Conservation (phyloP, 768 basidiomycete genomes). For the Boletellus sp. region DNA sequence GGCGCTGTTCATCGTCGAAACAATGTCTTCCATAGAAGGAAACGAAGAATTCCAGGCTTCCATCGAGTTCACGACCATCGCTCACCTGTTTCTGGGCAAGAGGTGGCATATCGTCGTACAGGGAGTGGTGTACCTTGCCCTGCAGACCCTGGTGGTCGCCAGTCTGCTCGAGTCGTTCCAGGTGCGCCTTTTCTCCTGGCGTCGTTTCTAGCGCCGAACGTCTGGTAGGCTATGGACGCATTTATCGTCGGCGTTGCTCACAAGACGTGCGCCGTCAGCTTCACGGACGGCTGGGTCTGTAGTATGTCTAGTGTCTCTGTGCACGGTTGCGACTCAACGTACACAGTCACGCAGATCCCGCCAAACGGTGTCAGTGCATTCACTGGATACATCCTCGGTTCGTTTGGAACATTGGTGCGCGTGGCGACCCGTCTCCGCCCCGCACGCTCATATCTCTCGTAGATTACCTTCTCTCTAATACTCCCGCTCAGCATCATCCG, state of each 20-base stretch:
- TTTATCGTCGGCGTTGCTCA: conserved; percentile 22
- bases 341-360: conserved; percentile 11
- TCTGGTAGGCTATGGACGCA: conserved; percentile 19
- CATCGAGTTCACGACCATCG: conserved; percentile 26
- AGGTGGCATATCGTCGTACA: conserved; percentile 23
- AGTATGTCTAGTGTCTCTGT: conserved; percentile 6
- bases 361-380: conserved; percentile 12
- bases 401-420: conserved; percentile 21
- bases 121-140: conserved; percentile 16
- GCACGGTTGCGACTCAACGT: background rate
- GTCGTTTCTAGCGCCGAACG: background rate
- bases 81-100: conserved; percentile 24
- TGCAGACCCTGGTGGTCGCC: conserved; percentile 21
- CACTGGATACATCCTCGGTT: conserved; percentile 21
- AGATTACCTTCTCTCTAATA: conserved; percentile 18
- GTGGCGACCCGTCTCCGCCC: background rate
- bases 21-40: conserved; percentile 26
- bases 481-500: conserved; percentile 24
- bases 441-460: background rate
- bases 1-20: conserved; percentile 18
- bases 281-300: conserved; percentile 20
- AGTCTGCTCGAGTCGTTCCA: conserved; percentile 26
- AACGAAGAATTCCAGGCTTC: conserved; percentile 22
- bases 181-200: background rate
- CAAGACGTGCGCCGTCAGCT: conserved; percentile 26